These are phyloP conservation scores for Usnea hakonensis DNA, from an alignment of 495 filamentous ascomycete genomes.

Conservation along the genomic window DNA sequence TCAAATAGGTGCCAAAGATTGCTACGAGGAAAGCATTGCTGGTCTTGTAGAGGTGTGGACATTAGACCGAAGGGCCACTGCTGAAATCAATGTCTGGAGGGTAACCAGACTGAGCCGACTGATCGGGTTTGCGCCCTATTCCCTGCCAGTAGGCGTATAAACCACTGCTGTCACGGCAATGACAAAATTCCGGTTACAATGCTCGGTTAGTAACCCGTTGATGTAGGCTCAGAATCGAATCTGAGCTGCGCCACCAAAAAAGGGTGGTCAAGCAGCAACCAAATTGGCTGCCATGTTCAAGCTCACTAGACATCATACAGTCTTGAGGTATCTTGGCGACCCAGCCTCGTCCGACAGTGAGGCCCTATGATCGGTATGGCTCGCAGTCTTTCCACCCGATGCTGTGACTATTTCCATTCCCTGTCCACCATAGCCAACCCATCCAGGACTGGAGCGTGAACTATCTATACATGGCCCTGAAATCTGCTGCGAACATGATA, in stretches of 20 bases:
- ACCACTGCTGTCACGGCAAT: not conserved
- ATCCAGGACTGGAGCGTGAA: not conserved
- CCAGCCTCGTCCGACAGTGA: not conserved
- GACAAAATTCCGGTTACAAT: not conserved
- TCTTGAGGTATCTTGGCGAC: not conserved
- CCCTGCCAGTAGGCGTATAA: not conserved
- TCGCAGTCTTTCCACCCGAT: not conserved
- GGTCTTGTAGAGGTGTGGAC: not conserved
- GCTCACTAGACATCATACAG: not conserved
- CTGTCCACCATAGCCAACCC: not conserved
- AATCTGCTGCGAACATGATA: not conserved
- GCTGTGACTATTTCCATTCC: not conserved
- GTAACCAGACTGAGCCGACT: not conserved
- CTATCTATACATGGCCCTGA: not conserved
- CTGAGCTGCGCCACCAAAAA: not conserved
- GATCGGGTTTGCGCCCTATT: not conserved
- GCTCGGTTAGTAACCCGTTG: not conserved
- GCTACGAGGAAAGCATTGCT: not conserved
- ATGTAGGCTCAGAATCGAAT: not conserved
- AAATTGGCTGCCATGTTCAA: not conserved
- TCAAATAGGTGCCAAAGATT: not conserved
- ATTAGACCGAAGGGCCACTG: not conserved
- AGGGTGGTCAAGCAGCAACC: not conserved
- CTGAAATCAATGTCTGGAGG: not conserved
- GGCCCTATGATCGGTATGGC: not conserved